A percentile compares a stretch with the other conserved stretches of the same genome.
phyloP scores from a whole-genome alignment of 306 rosid species.

The Cucurbita pepo region DNA sequence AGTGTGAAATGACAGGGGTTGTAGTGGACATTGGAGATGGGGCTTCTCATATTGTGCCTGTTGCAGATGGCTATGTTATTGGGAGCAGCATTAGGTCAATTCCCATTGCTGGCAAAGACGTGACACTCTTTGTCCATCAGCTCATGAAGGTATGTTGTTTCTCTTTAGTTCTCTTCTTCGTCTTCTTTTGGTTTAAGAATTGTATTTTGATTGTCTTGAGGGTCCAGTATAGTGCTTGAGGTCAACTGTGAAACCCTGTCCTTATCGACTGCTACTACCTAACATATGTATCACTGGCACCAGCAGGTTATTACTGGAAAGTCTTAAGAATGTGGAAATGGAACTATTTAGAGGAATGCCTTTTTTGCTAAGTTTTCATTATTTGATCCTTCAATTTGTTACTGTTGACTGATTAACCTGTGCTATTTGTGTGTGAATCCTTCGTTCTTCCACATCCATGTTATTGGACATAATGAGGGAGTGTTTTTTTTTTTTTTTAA shows the following conservation, averaged over 20 bases:
- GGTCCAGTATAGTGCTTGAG: not conserved
- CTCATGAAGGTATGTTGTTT: conserved; percentile 75
- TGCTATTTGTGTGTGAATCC: not conserved
- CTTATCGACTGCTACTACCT: not conserved
- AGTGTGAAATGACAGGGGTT: conserved; percentile 99
- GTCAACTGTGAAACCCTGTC: not conserved
- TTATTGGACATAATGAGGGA: not conserved
- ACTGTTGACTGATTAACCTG: not conserved
- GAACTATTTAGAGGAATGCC: not conserved
- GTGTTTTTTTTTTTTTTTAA: not conserved
- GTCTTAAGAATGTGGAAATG: not conserved
- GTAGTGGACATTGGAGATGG: conserved; percentile 98
- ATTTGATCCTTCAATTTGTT: not conserved
- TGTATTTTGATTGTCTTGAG: not conserved
- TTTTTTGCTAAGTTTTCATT: not conserved
- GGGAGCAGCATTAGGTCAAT: conserved; percentile 93
- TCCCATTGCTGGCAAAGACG: conserved; percentile 91
- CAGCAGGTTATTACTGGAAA: not conserved
- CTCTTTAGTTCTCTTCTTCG: not conserved
- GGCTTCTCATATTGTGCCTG: conserved; percentile 88
- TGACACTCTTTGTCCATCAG: conserved; percentile 86
- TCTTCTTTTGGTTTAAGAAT: not conserved
- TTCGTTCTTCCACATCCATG: not conserved
- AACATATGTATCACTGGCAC: not conserved
- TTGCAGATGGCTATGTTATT: conserved; percentile 97